Evolutionary conservation across 1,284 basidiomycete genomes (phyloP).

Genomic region (Naganishia sp.): DNA sequence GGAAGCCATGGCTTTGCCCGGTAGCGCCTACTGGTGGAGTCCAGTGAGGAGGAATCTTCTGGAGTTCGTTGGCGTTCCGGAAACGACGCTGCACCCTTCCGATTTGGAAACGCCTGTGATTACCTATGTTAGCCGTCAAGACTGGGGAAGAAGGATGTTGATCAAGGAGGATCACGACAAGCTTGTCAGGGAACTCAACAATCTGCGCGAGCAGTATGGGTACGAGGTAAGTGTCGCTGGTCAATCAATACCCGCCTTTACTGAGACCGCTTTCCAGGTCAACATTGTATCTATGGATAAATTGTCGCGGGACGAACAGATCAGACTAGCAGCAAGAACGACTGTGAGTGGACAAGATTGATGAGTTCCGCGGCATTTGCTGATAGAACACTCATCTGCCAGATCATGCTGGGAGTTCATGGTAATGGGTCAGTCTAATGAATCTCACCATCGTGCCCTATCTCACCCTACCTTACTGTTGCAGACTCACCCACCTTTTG

Average conservation of each 20-base stretch:
- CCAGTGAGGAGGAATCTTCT: slow-evolving; percentile 71
- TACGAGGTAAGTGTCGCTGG: slow-evolving; percentile 61
- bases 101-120: slow-evolving; percentile 62
- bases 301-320: slow-evolving; percentile 72
- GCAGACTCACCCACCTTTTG: slow-evolving; percentile 73
- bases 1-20: slow-evolving; percentile 70
- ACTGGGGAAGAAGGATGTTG: slow-evolving; percentile 71
- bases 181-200: slow-evolving; percentile 56
- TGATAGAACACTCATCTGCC: slow-evolving; percentile 6
- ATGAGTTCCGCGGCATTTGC: slow-evolving; percentile 10
- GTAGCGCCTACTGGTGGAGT: slow-evolving; percentile 76
- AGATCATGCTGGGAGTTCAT: slow-evolving; percentile 76
- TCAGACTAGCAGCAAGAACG: slow-evolving; percentile 72
- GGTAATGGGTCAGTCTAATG: slow-evolving; percentile 55
- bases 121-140: slow-evolving; percentile 82
- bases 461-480: slow-evolving; percentile 13
- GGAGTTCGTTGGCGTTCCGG: slow-evolving; percentile 60
- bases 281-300: slow-evolving; percentile 81
- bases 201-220: slow-evolving; percentile 67
- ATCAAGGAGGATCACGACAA: slow-evolving; percentile 51
- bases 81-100: slow-evolving; percentile 25
- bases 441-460: not conserved
- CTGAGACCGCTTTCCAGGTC: slow-evolving; percentile 48
- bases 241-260: not conserved
- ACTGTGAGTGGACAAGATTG: slow-evolving; percentile 61